Percentiles rank a stretch among this genome's conserved stretches.
Conservation (phyloP, 306 rosid species). For the Acacia acuminata region DNA sequence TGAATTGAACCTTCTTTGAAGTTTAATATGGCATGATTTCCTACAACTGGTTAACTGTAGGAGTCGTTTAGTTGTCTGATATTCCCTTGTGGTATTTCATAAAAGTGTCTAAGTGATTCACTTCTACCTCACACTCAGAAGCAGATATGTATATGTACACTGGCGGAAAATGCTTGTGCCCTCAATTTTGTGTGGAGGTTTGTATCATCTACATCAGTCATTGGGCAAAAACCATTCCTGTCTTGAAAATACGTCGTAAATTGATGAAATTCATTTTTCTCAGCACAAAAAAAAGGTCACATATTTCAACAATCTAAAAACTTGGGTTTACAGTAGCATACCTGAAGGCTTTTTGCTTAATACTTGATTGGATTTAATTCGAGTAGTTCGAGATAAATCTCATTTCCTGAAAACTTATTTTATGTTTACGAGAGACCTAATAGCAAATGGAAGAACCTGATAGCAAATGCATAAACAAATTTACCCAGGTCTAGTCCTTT, state of each 20-base stretch:
- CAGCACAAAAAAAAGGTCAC: not conserved
- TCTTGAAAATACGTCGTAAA: not conserved
- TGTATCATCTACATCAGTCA: not conserved
- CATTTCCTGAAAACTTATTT: not conserved
- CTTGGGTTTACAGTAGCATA: not conserved
- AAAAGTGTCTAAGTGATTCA: not conserved
- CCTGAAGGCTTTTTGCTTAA: not conserved
- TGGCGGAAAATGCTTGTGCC: not conserved
- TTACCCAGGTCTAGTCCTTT: not conserved
- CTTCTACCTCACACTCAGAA: not conserved
- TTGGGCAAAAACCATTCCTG: not conserved
- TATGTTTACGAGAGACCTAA: not conserved
- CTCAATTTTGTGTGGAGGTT: not conserved
- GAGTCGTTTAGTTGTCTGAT: conserved; percentile 16
- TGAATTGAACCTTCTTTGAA: conserved; percentile 14
- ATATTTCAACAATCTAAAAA: not conserved
- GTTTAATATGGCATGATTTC: conserved; percentile 24
- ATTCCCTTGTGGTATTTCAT: conserved; percentile 4
- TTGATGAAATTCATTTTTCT: not conserved
- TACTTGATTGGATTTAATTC: not conserved
- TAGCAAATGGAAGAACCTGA: not conserved
- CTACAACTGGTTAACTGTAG: conserved; percentile 7
- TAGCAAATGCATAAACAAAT: not conserved
- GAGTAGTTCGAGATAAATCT: not conserved
- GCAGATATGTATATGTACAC: not conserved